Evolutionary conservation across 148 eudicot species (phyloP), one percentile per base, ranked within the genome.

Genomic region (Salicornia ramosissima): DNA sequence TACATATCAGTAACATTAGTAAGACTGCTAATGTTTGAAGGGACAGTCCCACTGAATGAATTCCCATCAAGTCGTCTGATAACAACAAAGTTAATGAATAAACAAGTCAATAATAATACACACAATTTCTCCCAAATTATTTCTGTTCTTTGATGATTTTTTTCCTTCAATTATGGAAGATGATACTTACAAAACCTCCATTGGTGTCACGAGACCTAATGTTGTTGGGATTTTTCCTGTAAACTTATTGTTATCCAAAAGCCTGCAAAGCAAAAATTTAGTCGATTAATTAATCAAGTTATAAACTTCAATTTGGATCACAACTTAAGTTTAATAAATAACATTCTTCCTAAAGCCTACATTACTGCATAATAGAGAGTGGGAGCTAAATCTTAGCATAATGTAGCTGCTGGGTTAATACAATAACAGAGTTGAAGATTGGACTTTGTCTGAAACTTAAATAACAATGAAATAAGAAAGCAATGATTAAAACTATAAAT

Each of bases 181-280:
- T 21, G 71, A 82, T 81, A 84, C 97, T 87, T 77, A 92, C 97
- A 92, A 25, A 30, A 81, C 91, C 84, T 84, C 91, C 74, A 92
- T 45, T 43, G 43, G 58, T 39, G 33, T 67, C 24, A 89, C 89
- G 67, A 83, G 81, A 74, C 89, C 85, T 58, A 92, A 67, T 0
- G 89, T 80, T 2, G 83, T 25, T 21, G 97, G 97, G 45, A 92
- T 86, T 16, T 58, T 58, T 39, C 96, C 93, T 8, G 68, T 74
- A 13, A 92, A 60, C 53, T 71, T 70, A 74, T 92, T 92, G 84
- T 77, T 79, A 36, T 92, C 96, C 65, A 89, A 72, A 30, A 92
- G 89, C 80, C 92, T 86, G 76, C 71, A 69, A 64, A 36, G 25
- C 8, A 36, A 50, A 36, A 46, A 64, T 2, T 54, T 36, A n/a